Conservation (phyloP, 371 early-diverging fungal genomes). For the Coemansia sp. region DNA sequence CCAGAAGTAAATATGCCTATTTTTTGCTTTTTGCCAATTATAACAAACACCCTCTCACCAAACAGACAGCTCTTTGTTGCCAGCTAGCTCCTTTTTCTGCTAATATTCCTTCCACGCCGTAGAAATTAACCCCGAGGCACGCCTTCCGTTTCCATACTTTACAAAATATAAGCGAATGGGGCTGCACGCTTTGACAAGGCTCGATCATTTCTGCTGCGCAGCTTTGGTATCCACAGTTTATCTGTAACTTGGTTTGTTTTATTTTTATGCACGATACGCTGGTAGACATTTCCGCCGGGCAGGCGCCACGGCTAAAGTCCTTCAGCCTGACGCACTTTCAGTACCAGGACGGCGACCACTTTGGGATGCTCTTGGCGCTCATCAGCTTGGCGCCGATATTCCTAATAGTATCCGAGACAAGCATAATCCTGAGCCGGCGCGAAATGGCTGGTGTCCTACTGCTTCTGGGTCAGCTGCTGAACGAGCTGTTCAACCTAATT, state of each 20-base stretch:
- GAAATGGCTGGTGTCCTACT: conserved; percentile 72
- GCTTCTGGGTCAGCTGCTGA: conserved; percentile 76
- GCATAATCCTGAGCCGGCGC: conserved; percentile 71
- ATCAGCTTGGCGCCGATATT: conserved; percentile 63
- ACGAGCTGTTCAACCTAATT: conserved; percentile 72
- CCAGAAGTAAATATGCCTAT: conserved; percentile 67
- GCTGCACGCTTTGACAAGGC: not conserved
- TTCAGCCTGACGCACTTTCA: conserved; percentile 50
- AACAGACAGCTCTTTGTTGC: no score
- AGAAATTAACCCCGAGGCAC: no score
- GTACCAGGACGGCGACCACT: conserved; percentile 38
- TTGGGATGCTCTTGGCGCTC: conserved; percentile 40
- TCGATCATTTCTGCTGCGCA: not conserved
- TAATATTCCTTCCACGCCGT: no score
- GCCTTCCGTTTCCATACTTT: not conserved
- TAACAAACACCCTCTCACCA: not conserved
- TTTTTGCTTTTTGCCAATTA: not conserved
- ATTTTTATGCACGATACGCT: not conserved
- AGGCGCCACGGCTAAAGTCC: conserved; percentile 19
- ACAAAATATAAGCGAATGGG: not conserved
- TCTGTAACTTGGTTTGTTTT: not conserved
- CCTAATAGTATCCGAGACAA: conserved; percentile 76
- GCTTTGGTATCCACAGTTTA: no score
- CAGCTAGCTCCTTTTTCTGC: not conserved
- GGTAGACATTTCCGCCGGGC: not conserved